Conservation (phyloP, 2,329 filamentous ascomycete species). For the Xylariaceae sp. region DNA sequence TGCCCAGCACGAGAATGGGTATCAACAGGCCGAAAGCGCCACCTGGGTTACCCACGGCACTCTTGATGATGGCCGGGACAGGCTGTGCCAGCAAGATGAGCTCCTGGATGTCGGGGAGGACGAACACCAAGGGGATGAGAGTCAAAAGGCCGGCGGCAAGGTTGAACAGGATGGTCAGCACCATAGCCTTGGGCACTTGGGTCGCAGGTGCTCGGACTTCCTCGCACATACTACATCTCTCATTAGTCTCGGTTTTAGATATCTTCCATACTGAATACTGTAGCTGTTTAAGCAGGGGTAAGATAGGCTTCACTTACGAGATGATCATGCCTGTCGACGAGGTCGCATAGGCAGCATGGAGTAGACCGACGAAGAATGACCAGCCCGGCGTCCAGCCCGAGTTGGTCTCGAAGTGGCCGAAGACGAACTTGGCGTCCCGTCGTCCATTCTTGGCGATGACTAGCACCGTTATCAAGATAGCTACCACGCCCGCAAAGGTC, state of each 20-base stretch:
- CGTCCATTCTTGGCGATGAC: slow-evolving; percentile 65
- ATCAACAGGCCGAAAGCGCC: slow-evolving; percentile 58
- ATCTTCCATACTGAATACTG: too few relatives aligned
- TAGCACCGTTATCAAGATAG: slow-evolving; percentile 57
- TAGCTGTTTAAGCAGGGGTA: slow-evolving; percentile 10
- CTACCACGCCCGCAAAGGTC: slow-evolving; percentile 66
- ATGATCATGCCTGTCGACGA: slow-evolving; percentile 77
- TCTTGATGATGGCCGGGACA: slow-evolving; percentile 58
- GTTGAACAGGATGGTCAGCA: slow-evolving; percentile 62
- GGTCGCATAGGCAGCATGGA: slow-evolving; percentile 68
- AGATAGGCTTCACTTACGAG: slow-evolving; percentile 47
- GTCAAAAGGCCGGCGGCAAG: slow-evolving; percentile 61
- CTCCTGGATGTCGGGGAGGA: slow-evolving; percentile 56
- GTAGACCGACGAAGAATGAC: slow-evolving; percentile 67
- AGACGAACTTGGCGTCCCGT: slow-evolving; percentile 56
- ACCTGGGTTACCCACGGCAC: slow-evolving; percentile 54
- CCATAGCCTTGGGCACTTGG: slow-evolving; percentile 70
- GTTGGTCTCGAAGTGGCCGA: slow-evolving; percentile 61
- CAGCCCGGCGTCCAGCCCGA: slow-evolving; percentile 67
- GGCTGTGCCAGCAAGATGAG: slow-evolving; percentile 56
- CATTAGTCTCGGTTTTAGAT: slow-evolving; percentile 16
- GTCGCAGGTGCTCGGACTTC: slow-evolving; percentile 60
- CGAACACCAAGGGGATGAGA: slow-evolving; percentile 63
- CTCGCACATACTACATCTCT: slow-evolving; percentile 59
- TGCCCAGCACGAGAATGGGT: slow-evolving; percentile 59